Base-by-base conservation (phyloP, 805 yeast species). In the Yarrowia osloensis region DNA sequence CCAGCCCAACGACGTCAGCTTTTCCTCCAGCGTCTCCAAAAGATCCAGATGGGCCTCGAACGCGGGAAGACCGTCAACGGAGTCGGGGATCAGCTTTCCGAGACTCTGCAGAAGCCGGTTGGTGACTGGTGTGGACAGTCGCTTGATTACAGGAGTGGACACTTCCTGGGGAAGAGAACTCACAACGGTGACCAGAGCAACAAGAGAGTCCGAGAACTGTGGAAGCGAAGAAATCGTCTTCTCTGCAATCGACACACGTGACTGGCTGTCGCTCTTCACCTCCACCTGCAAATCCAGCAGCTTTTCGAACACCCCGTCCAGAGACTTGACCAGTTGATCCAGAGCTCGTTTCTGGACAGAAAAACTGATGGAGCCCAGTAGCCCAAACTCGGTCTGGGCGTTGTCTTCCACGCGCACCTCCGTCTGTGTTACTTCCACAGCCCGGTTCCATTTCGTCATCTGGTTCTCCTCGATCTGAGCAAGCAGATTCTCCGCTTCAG, bases 71-170 rank as follows among this genome's bases (percentile, higher is more conserved):
- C 68, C 67, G 6, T 28, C 40, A 3, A 73, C 66, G 4, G 52
- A 62, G 17, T 62, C 65, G 3, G 74, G 74, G 44, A 71, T 70
- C 40, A 70, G 49, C 54, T 31, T 61, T 31, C 42, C 42, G 3
- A 61, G 66, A 21, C 42, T 46, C 24, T 44, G 40, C 8, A 44
- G 31, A 6, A 61, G 44, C 33, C 26, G 33, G 66, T 44, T 46
- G 22, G 66, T 44, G n/a, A 61, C 40, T 1, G 66, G 66, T 3
- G 66, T 61, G 17, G 66, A 42, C 5, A 61, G 54, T 5, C 66
- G 54, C n/a, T 44, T 46, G 33, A 35, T 61, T 4, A 46, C 66
- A 4, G 52, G 35, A 8, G 29, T 2, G 22, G 52, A 31, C n/a
- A 61, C 66, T 13, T n/a, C 19, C 5, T 31, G 33, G 11, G 66